phyloP scores from a whole-genome alignment of 2,329 filamentous ascomycete genomes.

The Fusarium staphyleae region DNA sequence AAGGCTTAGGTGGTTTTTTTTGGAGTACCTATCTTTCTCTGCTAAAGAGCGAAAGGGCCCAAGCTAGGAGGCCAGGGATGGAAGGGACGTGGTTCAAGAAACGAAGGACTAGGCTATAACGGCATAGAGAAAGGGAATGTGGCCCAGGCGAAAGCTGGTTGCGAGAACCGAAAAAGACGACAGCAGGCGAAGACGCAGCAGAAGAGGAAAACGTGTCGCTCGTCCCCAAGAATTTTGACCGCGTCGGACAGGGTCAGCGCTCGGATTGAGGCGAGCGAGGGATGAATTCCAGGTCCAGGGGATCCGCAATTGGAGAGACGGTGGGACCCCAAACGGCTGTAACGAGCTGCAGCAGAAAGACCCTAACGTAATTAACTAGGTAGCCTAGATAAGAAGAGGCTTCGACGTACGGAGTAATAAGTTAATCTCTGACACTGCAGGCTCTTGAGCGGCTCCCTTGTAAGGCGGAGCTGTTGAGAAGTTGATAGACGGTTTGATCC shows the following conservation, averaged over 20 bases:
- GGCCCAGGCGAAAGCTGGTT: constrained; percentile 19
- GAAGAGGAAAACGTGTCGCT: constrained; percentile 22
- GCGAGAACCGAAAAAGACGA: constrained; percentile 18
- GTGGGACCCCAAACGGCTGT: constrained; percentile 23
- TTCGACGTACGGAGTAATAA: no score
- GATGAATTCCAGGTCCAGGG: constrained; percentile 33
- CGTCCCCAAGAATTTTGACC: constrained; percentile 20
- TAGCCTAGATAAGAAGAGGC: constrained; percentile 24
- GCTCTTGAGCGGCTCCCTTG: constrained; percentile 24
- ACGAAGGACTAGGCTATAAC: constrained; percentile 28
- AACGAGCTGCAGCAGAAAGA: constrained; percentile 18
- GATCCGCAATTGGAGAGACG: constrained; percentile 38
- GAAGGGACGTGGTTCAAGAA: constrained; percentile 22
- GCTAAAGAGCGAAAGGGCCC: constrained; percentile 31
- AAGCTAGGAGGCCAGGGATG: constrained; percentile 28
- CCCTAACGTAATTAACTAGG: constrained; percentile 12
- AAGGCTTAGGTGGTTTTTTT: constrained; percentile 21
- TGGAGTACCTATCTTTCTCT: constrained; percentile 17
- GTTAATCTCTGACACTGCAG: constrained; percentile 31
- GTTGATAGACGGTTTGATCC: constrained; percentile 6
- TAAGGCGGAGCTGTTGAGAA: constrained; percentile 33
- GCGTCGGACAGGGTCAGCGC: constrained; percentile 16
- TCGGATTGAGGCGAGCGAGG: constrained; percentile 27
- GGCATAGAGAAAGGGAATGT: constrained; percentile 35
- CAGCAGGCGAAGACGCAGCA: constrained; percentile 24